Evolutionary conservation across 176 grass and related monocot genomes (phyloP), one percentile per base, ranked within the genome.

Genomic region (Paspalum vaginatum): DNA sequence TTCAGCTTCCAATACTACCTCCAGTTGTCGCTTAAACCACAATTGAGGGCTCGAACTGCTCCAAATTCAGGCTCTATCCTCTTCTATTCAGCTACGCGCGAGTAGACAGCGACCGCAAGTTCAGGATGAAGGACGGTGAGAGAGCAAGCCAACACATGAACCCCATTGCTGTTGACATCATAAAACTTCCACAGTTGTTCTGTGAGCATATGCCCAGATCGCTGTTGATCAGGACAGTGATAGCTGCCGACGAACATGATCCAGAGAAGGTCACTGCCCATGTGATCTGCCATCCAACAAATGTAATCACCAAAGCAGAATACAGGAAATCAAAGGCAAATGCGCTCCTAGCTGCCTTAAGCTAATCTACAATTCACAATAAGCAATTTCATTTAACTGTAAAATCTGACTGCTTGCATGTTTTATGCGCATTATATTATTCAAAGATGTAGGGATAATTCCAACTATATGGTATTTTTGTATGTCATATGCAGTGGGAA

Each of bases 61-160:
- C 65, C 52, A 10, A 80, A 86, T 65, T 86, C 46, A 75, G 66
- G 59, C 38, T 82, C 14, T 66, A 41, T 64, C 50, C 66, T 24
- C 20, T 26, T 61, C 76, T 40, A 52, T 73, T 92, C 80, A 98
- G 27, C 85, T 50, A 15, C 13, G 25, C 8, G 7, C 4, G 68
- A 53, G 5, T 65, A 46, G 83, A 83, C 79, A 95, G 38, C 16
- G 92, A 83, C 78, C 79, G 86, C 27, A 93, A 73, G 88, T 98
- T 98, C 64, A 94, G 71, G 21, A 91, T 13, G 50, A 91, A 89
- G 6, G 90, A 91, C 1, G 92, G 95, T 0, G 84, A 85, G 13
- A 93, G 70, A 10, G 84, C 81, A 76, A 98, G 91, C 75, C 92
- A 98, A 74, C 95, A 95, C 54, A 98, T 85, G 79, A 98, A 98